Base-by-base conservation (phyloP, 2,329 filamentous ascomycete species). In the Xylaria sp. region DNA sequence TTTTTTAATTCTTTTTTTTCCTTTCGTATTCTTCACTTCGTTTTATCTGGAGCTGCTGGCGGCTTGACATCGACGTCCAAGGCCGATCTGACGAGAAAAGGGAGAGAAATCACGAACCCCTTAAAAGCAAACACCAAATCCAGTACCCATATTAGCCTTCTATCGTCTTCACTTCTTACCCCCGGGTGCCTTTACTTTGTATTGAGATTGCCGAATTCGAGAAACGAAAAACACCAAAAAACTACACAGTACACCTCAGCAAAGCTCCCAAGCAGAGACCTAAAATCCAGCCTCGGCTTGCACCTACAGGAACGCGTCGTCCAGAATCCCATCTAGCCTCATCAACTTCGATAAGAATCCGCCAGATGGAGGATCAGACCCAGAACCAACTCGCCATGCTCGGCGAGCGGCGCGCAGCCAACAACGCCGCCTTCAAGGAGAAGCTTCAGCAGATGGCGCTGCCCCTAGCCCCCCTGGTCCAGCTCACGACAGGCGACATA, bases 371-470 rank as follows among this genome's bases (percentile, higher is more conserved):
- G 55, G 72, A 75, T 56, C 71, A 73, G 47, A 63, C 66, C 2
- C 69, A 63, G 13, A 69, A 67, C 64, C 62, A 68, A 7, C 47
- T 55, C 71, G 75, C 51, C 72, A 61, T 69, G 56, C 66, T 80
- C 72, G 76, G 76, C 68, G 73, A 67, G 58, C 79, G 80, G 22
- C 79, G 79, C 15, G 77, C 83, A 5, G 78, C 79, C 64, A 78
- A 75, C 66, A 84, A 84, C 78, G 84, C 85, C 0, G 82, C 78
- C 6, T 84, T 93, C 68, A 80, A 82, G 9, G 77, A 82, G 68
- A 92, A 93, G 75, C 83, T 94, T 65, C 74, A 80, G 27, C 86
- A 91, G 70, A 89, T 94, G 84, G 84, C 86, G 22, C 84, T 92
- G 11, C 83, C 83, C 25, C 86, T 94, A 27, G 85, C 86, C 0